A percentile compares a stretch with the other conserved stretches of the same genome.
Conservation (phyloP, 2,329 filamentous ascomycete species). For the Apiospora arundinis region DNA sequence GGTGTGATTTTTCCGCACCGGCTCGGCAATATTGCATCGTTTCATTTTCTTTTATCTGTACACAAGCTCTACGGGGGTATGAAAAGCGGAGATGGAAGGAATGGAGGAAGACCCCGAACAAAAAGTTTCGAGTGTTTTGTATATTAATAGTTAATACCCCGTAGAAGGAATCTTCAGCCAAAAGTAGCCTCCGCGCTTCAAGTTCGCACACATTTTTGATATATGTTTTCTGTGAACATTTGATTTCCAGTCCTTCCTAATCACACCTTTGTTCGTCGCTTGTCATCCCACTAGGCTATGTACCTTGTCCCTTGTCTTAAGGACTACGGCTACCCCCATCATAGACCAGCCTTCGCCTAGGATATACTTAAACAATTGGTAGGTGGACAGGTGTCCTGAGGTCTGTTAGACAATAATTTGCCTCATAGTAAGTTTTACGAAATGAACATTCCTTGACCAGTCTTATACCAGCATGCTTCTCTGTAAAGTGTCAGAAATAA, state of each 20-base stretch:
- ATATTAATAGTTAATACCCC: slow-evolving; percentile 22
- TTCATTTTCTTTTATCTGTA: background rate
- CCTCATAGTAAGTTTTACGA: too few species aligned
- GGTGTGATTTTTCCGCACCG: background rate
- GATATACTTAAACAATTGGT: too few species aligned
- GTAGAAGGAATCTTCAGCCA: background rate
- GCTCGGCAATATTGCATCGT: background rate
- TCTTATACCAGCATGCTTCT: too few species aligned
- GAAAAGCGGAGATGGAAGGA: background rate
- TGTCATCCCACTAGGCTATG: background rate
- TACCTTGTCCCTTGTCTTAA: background rate
- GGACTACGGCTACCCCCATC: too few species aligned
- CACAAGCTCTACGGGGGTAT: background rate
- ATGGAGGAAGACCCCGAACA: background rate
- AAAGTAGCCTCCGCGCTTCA: background rate
- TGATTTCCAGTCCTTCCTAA: background rate
- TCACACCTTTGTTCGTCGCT: background rate
- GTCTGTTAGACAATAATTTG: too few species aligned
- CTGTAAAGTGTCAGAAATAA: too few species aligned
- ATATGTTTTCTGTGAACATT: background rate
- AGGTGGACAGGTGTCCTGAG: too few species aligned
- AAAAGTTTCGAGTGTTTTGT: background rate
- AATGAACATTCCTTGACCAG: too few species aligned
- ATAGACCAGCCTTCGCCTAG: too few species aligned
- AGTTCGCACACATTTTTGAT: background rate